Evolutionary conservation across 805 yeast genomes (phyloP).

Genomic region (Pichia rugopelliculosa): DNA sequence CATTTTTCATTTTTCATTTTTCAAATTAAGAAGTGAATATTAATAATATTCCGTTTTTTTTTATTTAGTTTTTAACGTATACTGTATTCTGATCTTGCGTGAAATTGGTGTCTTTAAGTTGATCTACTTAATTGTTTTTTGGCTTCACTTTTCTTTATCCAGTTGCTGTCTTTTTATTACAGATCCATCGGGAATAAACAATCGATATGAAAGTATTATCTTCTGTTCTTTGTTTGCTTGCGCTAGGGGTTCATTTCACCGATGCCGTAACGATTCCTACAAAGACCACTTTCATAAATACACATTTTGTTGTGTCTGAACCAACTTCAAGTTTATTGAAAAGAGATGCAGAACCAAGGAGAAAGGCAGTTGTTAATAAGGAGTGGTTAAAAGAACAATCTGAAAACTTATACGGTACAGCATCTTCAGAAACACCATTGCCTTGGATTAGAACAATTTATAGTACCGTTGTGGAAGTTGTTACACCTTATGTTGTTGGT

Average conservation of each 20-base stretch:
- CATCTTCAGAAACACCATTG: constrained; percentile 28
- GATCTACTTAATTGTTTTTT: neutral
- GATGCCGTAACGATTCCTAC: neutral
- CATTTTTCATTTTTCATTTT: neutral
- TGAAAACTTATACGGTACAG: constrained; percentile 13
- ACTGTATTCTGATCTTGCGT: no score
- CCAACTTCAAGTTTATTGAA: constrained; percentile 4
- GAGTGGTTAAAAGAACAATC: constrained; percentile 20
- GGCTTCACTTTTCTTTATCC: neutral
- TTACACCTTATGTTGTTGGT: constrained; percentile 54
- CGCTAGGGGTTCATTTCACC: neutral
- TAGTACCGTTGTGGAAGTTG: constrained; percentile 46
- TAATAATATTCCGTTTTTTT: no score
- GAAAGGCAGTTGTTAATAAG: constrained; percentile 22
- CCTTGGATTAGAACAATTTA: constrained; percentile 76
- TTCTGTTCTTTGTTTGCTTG: neutral
- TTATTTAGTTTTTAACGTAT: no score
- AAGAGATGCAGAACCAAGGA: constrained; percentile 15
- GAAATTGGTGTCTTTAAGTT: neutral
- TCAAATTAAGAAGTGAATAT: no score
- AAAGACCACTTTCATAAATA: constrained; percentile 4
- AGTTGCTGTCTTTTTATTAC: no score
- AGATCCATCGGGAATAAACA: neutral
- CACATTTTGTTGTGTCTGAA: neutral
- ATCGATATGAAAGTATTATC: neutral